Base-by-base conservation (phyloP, 805 yeast genomes). In the Ogataea trehaloabstinens region DNA sequence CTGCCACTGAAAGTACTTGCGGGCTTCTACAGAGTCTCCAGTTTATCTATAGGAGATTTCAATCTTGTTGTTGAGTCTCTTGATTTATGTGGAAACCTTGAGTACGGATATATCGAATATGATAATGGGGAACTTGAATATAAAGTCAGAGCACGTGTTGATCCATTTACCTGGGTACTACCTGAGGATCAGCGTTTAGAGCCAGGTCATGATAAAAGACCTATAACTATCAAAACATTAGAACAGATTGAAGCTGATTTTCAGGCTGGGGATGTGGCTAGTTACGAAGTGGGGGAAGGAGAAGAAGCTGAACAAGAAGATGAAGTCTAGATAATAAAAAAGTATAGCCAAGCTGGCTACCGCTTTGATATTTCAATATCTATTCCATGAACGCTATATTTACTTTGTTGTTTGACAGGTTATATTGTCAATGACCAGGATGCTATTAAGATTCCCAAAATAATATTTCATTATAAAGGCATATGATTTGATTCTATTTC, bases 11-110 rank as follows among this genome's bases (percentile, higher is more conserved):
- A 61, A 5, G 71, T 78, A 40, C 71, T 88, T 47, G 78, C 87
- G 43, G 67, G 72, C 42, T 89, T 89, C 63, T 79, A 83, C 67
- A 77, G 96, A 56, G 80, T 91, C 51, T 76, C 80, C 57, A 74
- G 78, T 42, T 66, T 85, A 31, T 73, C 82, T 39, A 73, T 69
- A 36, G 83, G 82, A 37, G 80, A 80, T 51, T 37, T 66, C 25
- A 61, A 62, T 22, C 50, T 78, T 28, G 69, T 87, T 21, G 66
- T 71, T 44, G 79, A 74, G 42, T 78, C 88, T 4, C 66, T 80
- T 44, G 62, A 70, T 31, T 58, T 60, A 46, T 74, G 86, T 49
- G 70, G 68, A 13, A 74, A 75, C 51, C 54, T 64, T 44, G 62
- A 70, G 64, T 52, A 40, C 39, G 64, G 63, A 10, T 40, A 65